A percentile compares a stretch with the other conserved stretches of the same genome.
Conservation (phyloP, 169 alveolate genomes). For the Perkinsus marinus region DNA sequence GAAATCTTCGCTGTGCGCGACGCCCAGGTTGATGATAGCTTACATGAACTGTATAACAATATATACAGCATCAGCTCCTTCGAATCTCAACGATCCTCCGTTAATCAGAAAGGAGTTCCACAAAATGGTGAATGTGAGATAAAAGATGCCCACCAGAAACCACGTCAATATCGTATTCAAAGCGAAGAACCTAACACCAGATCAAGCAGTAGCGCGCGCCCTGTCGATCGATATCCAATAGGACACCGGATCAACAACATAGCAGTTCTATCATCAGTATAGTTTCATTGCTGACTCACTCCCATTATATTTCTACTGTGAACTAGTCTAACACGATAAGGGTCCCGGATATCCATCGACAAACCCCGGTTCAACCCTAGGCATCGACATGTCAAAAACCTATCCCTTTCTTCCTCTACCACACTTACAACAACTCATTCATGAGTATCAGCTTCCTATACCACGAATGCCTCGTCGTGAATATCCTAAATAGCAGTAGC, state of each 20-base stretch:
- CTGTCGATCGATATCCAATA: too few species aligned
- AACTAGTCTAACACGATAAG: too few species aligned
- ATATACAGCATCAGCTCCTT: background rate
- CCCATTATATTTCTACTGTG: too few species aligned
- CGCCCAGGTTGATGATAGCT: background rate
- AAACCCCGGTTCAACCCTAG: background rate
- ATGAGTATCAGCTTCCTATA: conserved; percentile 5
- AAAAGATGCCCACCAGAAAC: conserved; percentile 21
- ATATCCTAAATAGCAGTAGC: background rate
- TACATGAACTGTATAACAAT: background rate
- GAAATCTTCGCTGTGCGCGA: background rate
- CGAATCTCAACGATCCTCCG: background rate
- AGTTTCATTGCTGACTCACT: too few species aligned
- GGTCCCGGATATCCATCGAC: too few species aligned
- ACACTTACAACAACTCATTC: background rate
- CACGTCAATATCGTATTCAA: conserved; percentile 9
- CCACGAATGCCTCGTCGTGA: conserved; percentile 6
- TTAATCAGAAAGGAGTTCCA: background rate
- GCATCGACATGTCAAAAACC: background rate
- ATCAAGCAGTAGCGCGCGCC: background rate
- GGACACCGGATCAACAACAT: too few species aligned
- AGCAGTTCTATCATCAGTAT: too few species aligned
- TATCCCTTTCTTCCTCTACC: background rate
- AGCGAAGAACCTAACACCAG: conserved; percentile 2
- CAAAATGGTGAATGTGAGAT: background rate